These are phyloP conservation scores for Stemphylium beticola DNA, from an alignment of 2,329 filamentous ascomycete species.

Conservation along the genomic window DNA sequence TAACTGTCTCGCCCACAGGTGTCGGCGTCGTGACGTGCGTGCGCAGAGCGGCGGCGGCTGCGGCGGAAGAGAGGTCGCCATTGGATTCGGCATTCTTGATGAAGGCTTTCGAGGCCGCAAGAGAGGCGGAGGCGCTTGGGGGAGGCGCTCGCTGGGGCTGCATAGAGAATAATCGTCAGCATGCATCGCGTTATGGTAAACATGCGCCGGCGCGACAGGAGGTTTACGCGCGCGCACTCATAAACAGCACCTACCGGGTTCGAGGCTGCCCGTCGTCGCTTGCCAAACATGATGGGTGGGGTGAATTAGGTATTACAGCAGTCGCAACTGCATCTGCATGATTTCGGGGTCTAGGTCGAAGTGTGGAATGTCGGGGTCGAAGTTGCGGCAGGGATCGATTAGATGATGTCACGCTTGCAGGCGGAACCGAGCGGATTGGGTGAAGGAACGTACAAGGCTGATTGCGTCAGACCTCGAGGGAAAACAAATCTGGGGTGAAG, in stretches of 20 bases:
- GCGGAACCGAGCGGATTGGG: slow-evolving; percentile 13
- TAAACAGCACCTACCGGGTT: slow-evolving; percentile 40
- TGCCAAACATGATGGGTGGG: slow-evolving; percentile 41
- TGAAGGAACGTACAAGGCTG: slow-evolving; percentile 9
- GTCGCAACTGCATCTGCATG: slow-evolving; percentile 33
- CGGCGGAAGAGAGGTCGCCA: slow-evolving; percentile 77
- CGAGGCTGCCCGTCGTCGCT: slow-evolving; percentile 39
- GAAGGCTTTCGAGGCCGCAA: slow-evolving; percentile 83
- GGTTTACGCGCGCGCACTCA: slow-evolving; percentile 6
- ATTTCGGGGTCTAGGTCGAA: slow-evolving; percentile 1
- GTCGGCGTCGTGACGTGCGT: slow-evolving; percentile 79
- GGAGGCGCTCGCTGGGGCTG: slow-evolving; percentile 46
- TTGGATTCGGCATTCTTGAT: slow-evolving; percentile 69
- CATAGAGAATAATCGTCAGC: slow-evolving; percentile 31
- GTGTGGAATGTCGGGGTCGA: slow-evolving; percentile 9
- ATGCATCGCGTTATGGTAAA: slow-evolving; percentile 21
- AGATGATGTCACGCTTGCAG: slow-evolving; percentile 26
- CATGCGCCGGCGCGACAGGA: slow-evolving; percentile 1
- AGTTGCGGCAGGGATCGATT: slow-evolving; percentile 16
- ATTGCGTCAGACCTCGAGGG: background rate
- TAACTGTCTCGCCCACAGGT: slow-evolving; percentile 81
- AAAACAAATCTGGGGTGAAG: background rate
- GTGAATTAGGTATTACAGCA: slow-evolving; percentile 30
- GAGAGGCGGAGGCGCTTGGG: slow-evolving; percentile 74
- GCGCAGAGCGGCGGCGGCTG: slow-evolving; percentile 83